Base-by-base conservation (phyloP, 768 basidiomycete genomes). In the Daedalea quercina region DNA sequence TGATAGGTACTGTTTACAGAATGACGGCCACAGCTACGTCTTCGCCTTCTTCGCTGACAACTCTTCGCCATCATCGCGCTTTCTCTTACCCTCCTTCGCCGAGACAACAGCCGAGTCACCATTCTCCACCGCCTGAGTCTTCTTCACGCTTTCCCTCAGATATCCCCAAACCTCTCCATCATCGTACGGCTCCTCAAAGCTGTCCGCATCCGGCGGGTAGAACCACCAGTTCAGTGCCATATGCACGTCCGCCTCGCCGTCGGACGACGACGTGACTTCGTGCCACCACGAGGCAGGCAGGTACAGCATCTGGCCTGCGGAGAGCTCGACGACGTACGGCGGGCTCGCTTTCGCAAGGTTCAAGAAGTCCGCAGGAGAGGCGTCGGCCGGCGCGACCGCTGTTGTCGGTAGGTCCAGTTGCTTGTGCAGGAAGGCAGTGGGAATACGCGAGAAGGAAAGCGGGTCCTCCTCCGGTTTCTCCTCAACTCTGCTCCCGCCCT, bases 161-260 rank as follows among this genome's bases (percentile, higher is more conserved):
- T 63, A 59, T 3, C 57, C 60, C 65, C 65, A 67, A 2, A 65
- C 62, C 2, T 63, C 42, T 31, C 55, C 50, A 47, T 67, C 65
- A 41, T 52, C 54, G 43, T 65, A 67, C 34, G 65, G 65, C 37
- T 57, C 47, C 15, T 62, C 62, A 49, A 60, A 67, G 37, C 24
- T 53, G 2, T 61, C 61, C n/a, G 57, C 56, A 44, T 62, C 60
- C 20, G 66, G 66, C 8, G 66, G 66, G 49, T 67, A 67, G 57
- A 67, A 67, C 66, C 66, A 67, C 48, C 65, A 67, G 56, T 67
- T 67, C 55, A 67, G 63, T 28, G 66, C 66, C 66, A 67, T 67
- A 47, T 65, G 64, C 17, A 67, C 57, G 31, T 31, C 40, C 26
- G 40, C 48, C 8, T 45, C 49, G 28, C 25, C 40, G 25, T 50